phyloP scores from a whole-genome alignment of 1,284 basidiomycete genomes.

The Cryptococcus sp. region DNA sequence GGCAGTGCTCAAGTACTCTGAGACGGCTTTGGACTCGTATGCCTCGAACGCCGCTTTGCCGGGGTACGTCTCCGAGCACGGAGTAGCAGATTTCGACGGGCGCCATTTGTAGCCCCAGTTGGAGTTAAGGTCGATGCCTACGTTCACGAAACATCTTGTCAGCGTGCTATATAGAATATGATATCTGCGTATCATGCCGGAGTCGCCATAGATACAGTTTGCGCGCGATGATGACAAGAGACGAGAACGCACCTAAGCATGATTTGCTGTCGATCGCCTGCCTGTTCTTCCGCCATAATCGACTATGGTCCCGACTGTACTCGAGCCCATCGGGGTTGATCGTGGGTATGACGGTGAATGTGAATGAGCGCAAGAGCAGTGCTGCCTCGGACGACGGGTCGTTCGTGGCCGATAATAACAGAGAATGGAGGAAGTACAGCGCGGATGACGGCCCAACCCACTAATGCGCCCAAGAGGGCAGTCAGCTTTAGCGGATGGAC shows the following conservation, averaged over 20 bases:
- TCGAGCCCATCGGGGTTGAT: conserved; percentile 84
- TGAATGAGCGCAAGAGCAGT: conserved; percentile 63
- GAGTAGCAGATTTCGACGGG: conserved; percentile 34
- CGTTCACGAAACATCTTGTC: conserved; percentile 50
- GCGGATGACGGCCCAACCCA: conserved; percentile 78
- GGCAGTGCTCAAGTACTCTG: conserved; percentile 63
- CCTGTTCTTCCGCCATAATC: conserved; percentile 84
- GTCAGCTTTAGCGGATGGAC: too few species aligned
- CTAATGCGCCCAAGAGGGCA: too few species aligned
- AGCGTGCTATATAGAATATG: background rate
- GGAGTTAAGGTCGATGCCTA: conserved; percentile 78
- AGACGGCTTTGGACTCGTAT: conserved; percentile 72
- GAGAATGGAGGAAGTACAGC: conserved; percentile 70
- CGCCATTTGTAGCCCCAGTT: conserved; percentile 63
- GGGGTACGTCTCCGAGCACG: conserved; percentile 73
- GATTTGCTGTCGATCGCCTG: conserved; percentile 56
- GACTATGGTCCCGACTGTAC: conserved; percentile 65
- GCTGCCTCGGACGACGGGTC: conserved; percentile 33
- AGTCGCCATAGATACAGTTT: background rate
- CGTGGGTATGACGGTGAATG: conserved; percentile 74
- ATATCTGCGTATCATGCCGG: too few species aligned
- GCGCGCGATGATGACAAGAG: background rate
- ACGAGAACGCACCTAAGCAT: conserved; percentile 42
- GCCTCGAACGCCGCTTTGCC: conserved; percentile 72
- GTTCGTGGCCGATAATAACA: conserved; percentile 60